A percentile compares a stretch with the other conserved stretches of the same genome.
Conservation (phyloP, 495 filamentous ascomycete genomes). For the Polyplosphaeria fusca region DNA sequence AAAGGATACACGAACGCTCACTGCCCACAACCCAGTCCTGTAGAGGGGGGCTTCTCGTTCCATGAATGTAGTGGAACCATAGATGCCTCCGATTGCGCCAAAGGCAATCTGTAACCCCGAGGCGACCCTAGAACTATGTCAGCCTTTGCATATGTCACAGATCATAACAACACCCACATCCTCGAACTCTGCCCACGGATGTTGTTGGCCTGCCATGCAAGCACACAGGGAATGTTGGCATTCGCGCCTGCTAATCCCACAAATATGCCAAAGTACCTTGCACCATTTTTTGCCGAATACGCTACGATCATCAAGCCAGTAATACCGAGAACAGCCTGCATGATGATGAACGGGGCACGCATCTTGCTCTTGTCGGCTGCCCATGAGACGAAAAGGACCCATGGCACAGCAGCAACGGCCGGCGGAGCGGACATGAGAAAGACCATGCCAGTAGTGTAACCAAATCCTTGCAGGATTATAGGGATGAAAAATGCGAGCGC, state of each 20-base stretch:
- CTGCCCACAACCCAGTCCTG: slow-evolving; percentile 13
- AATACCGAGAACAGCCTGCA: slow-evolving; percentile 49
- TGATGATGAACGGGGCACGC: slow-evolving; percentile 56
- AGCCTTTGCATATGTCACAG: background rate
- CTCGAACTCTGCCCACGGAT: slow-evolving; percentile 23
- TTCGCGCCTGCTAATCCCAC: slow-evolving; percentile 58
- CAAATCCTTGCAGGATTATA: slow-evolving; percentile 49
- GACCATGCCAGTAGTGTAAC: slow-evolving; percentile 42
- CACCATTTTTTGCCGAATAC: slow-evolving; percentile 47
- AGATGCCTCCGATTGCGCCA: slow-evolving; percentile 17
- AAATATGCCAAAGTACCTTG: slow-evolving; percentile 63
- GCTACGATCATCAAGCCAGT: slow-evolving; percentile 54
- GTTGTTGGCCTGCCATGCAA: background rate
- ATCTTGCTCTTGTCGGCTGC: slow-evolving; percentile 54
- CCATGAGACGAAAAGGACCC: slow-evolving; percentile 46
- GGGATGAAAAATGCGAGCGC: slow-evolving; percentile 52
- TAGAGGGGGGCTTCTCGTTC: slow-evolving; percentile 7
- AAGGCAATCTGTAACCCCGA: slow-evolving; percentile 21
- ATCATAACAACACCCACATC: background rate
- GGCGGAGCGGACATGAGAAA: slow-evolving; percentile 48
- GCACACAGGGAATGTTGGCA: too few species aligned
- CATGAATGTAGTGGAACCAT: slow-evolving; percentile 10
- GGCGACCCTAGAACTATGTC: slow-evolving; percentile 1
- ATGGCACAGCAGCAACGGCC: slow-evolving; percentile 38
- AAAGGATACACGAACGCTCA: background rate